Evolutionary conservation across 371 early-diverging fungal genomes (phyloP), one percentile per base, ranked within the genome.

Genomic region (Sporodiniella umbellata): DNA sequence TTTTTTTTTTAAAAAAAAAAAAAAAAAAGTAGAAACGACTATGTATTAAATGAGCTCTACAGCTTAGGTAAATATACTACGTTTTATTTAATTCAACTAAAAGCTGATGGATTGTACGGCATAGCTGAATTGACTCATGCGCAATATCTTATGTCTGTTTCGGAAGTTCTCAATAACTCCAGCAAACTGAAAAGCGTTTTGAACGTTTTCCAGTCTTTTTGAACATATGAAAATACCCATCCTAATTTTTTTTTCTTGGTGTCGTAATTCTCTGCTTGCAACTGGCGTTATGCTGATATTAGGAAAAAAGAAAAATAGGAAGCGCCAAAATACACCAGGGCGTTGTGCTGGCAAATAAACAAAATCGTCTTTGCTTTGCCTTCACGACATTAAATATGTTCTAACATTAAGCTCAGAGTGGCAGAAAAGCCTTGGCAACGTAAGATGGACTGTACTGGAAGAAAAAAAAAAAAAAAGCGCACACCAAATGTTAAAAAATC

Each of bases 61-160:
- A 55, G 58, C 28, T 42, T 52, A 55, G 53, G 42, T 19, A 49
- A 49, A 8, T 56, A 15, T 22, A 58, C 56, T 37, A 38, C 42
- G 11, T 53, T 64, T 46, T 64, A 64, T 53, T 53, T 59, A 42
- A 64, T 59, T 37, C 40, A 60, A 40, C 49, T 65, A 39, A 31
- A 56, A 24, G 44, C 56, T 45, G 60, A 58, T 58, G 60, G 60
- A 25, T 19, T 64, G 25, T 56, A 64, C 33, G 42, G 40, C 30
- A 59, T 64, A 57, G 56, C 64, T 38, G 60, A 59, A 56, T 56
- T 59, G 44, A 4, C 40, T 15, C 57, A 47, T 33, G 31, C 54
- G 30, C 62, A 52, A 46, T 35, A 8, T 26, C 56, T 48, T 22
- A 55, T 60, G 61, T 51, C 56, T 55, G 45, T 52, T 44, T 53